Evolutionary conservation across 495 filamentous ascomycete genomes (phyloP).

Genomic region (Xylaria palmicola): DNA sequence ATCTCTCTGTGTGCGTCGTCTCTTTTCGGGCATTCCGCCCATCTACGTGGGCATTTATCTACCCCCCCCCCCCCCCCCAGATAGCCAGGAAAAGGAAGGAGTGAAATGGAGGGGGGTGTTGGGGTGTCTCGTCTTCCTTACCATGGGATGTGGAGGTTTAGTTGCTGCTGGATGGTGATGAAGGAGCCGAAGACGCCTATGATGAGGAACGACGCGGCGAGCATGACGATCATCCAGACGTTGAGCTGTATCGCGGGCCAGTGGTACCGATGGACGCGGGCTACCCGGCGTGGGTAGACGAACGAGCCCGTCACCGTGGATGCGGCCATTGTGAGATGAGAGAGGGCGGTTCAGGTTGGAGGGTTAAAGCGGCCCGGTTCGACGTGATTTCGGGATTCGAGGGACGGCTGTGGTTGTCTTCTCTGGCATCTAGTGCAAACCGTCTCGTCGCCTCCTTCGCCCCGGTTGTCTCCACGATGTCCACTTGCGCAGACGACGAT

Average conservation of each 20-base stretch:
- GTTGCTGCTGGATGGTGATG: slow-evolving; percentile 70
- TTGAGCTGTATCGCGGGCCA: slow-evolving; percentile 95
- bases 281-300: slow-evolving; percentile 43
- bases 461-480: background rate
- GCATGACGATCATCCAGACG: slow-evolving; percentile 86
- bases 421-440: too few relatives aligned
- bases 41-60: background rate
- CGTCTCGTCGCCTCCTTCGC: too few relatives aligned
- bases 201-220: slow-evolving; percentile 72
- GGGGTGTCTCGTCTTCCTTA: slow-evolving; percentile 47
- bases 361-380: background rate
- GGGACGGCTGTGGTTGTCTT: background rate
- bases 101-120: background rate
- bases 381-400: background rate
- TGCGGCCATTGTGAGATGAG: slow-evolving; percentile 33
- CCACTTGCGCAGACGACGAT: background rate
- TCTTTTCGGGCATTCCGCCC: background rate
- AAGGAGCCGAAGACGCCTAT: slow-evolving; percentile 88
- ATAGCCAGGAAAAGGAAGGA: background rate
- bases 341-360: too few relatives aligned
- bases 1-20: background rate
- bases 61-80: too few relatives aligned
- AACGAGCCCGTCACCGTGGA: slow-evolving; percentile 39
- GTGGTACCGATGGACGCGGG: slow-evolving; percentile 69
- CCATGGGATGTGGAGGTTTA: slow-evolving; percentile 78